phyloP scores from a whole-genome alignment of 2,329 filamentous ascomycete species.

The Arthrobotrys conoides region DNA sequence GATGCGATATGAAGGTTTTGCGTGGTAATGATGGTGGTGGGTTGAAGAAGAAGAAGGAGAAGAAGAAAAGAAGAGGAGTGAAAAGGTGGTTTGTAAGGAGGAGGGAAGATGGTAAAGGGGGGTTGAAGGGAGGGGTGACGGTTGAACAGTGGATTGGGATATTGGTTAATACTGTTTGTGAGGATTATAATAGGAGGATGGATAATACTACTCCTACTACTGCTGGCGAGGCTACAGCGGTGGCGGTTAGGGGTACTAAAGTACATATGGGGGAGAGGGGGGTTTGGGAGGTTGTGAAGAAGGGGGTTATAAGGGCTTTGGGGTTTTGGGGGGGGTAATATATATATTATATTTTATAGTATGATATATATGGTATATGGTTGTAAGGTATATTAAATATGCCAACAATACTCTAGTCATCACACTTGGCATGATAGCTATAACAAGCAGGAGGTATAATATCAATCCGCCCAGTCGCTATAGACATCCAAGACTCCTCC shows the following conservation, averaged over 20 bases:
- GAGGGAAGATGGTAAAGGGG: no score
- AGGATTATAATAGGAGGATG: conserved; percentile 27
- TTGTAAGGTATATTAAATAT: no score
- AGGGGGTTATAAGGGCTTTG: neutral
- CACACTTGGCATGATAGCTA: neutral
- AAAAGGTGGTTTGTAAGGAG: no score
- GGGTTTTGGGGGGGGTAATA: neutral
- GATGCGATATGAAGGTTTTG: neutral
- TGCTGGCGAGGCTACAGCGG: neutral
- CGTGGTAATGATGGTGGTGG: conserved; percentile 5
- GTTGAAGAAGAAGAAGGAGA: conserved; percentile 15
- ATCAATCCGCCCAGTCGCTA: neutral
- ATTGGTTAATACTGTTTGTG: conserved; percentile 12
- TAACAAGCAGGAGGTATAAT: neutral
- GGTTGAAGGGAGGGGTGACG: no score
- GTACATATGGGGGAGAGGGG: neutral
- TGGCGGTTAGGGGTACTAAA: neutral
- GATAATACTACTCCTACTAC: no score
- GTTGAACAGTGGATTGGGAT: conserved; percentile 34
- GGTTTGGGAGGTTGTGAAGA: neutral
- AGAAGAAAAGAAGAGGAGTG: no score
- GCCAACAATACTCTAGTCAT: no score
- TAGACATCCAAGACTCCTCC: neutral
- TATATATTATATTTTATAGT: neutral
- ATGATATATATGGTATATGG: no score